Evolutionary conservation across 2,329 filamentous ascomycete species (phyloP).

Genomic region (Parastagonospora nodorum): DNA sequence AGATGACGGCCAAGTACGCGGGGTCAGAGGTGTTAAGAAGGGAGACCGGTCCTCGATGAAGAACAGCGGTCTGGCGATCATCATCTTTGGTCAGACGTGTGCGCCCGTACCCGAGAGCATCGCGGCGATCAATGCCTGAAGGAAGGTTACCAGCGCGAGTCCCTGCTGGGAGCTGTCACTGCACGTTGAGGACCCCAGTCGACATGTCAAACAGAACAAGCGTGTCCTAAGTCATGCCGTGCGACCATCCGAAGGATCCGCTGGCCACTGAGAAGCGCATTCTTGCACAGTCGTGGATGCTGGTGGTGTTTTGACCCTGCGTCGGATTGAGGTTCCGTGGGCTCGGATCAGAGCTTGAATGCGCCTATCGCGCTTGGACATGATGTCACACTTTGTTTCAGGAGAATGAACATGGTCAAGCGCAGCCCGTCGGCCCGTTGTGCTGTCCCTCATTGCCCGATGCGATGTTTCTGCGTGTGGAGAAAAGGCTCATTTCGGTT

Average conservation of each 20-base stretch:
- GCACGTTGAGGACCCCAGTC: neutral
- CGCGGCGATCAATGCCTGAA: constrained; percentile 14
- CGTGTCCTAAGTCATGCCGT: constrained; percentile 1
- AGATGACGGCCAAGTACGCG: no score
- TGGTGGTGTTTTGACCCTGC: constrained; percentile 21
- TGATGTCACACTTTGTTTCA: constrained; percentile 14
- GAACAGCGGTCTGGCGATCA: constrained; percentile 10
- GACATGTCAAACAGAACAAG: neutral
- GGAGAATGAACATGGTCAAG: no score
- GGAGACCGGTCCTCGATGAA: neutral
- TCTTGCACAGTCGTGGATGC: constrained; percentile 8
- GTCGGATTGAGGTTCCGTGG: constrained; percentile 6
- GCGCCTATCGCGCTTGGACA: constrained; percentile 13
- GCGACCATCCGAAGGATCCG: constrained; percentile 1
- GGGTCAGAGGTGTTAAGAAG: neutral
- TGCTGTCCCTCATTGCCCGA: no score
- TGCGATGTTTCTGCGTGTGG: no score
- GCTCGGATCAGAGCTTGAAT: constrained; percentile 3
- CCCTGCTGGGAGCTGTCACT: neutral
- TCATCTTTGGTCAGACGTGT: constrained; percentile 11
- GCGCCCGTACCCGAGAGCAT: constrained; percentile 3
- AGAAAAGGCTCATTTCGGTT: no score
- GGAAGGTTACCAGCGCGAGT: constrained; percentile 1
- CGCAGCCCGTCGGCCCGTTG: no score
- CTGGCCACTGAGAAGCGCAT: neutral